Percentiles rank a stretch among this genome's conserved stretches.
phyloP scores from a whole-genome alignment of 163 green algal species.

The Trebouxiophyceae sp. region DNA sequence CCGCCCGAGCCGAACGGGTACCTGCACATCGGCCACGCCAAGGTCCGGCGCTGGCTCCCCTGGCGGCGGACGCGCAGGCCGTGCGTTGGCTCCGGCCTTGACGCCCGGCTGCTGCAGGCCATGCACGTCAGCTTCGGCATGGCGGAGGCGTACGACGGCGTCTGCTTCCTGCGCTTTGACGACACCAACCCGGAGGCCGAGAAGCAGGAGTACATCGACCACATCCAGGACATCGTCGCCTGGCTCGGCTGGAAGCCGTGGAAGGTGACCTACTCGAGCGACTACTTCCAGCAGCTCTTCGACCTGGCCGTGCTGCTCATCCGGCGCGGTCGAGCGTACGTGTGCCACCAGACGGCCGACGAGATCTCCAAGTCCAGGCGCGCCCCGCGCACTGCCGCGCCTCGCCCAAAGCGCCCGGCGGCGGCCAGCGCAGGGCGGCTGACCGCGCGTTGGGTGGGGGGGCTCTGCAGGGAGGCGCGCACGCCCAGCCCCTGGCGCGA shows the following conservation, averaged over 20 bases:
- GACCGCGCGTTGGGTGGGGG: too few relatives aligned
- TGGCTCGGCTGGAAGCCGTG: slow-evolving; percentile 89
- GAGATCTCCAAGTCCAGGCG: slow-evolving; percentile 45
- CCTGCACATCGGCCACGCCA: slow-evolving; percentile 98
- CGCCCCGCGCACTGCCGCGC: neutral
- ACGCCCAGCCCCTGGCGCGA: slow-evolving; percentile 83
- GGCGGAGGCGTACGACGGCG: slow-evolving; percentile 70
- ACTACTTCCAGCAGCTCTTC: slow-evolving; percentile 97
- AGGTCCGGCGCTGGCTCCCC: too few relatives aligned
- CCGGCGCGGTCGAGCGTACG: slow-evolving; percentile 82
- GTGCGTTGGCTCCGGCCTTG: neutral
- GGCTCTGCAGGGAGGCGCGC: slow-evolving; percentile 56
- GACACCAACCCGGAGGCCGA: slow-evolving; percentile 99
- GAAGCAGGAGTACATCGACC: slow-evolving; percentile 92
- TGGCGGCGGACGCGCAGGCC: too few relatives aligned
- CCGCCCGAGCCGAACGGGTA: slow-evolving; percentile 99
- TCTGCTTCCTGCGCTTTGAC: slow-evolving; percentile 94
- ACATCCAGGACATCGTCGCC: slow-evolving; percentile 87
- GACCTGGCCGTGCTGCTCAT: slow-evolving; percentile 90
- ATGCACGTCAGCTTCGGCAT: slow-evolving; percentile 99
- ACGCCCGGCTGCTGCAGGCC: slow-evolving; percentile 47
- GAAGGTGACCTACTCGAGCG: slow-evolving; percentile 80
- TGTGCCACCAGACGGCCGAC: slow-evolving; percentile 84
- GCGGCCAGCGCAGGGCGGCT: too few relatives aligned
- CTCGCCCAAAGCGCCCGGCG: too few relatives aligned